A percentile compares a stretch with the other conserved stretches of the same genome.
phyloP scores from a whole-genome alignment of 441 rosid genomes.

The Mallotus japonicus region DNA sequence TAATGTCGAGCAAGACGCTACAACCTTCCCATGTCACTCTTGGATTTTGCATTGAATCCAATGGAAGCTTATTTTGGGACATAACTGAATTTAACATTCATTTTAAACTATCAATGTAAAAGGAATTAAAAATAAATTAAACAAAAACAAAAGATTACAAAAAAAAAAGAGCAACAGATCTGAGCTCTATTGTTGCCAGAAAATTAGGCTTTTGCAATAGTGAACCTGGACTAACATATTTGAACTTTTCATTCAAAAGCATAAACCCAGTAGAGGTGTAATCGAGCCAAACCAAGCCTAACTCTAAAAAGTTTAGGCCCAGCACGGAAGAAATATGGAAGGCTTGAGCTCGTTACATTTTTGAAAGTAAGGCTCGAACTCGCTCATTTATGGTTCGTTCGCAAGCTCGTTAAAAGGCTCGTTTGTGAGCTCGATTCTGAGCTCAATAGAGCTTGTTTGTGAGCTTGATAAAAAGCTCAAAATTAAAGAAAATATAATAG shows the following conservation, averaged over 20 bases:
- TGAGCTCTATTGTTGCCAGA: neutral
- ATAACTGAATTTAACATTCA: neutral
- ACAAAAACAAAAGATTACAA: neutral
- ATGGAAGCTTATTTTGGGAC: conserved; percentile 10
- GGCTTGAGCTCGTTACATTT: too few species aligned
- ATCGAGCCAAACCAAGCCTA: too few species aligned
- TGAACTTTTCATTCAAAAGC: neutral
- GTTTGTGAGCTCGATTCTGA: too few species aligned
- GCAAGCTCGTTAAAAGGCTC: too few species aligned
- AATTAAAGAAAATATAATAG: too few species aligned
- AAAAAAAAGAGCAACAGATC: neutral
- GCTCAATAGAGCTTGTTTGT: too few species aligned
- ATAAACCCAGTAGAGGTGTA: neutral
- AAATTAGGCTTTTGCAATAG: conserved; percentile 15
- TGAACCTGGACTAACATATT: neutral
- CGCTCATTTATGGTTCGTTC: too few species aligned
- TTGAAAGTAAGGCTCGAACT: too few species aligned
- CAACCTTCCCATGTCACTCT: conserved; percentile 85
- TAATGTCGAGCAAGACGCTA: conserved; percentile 88
- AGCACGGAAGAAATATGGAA: too few species aligned
- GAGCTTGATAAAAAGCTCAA: too few species aligned
- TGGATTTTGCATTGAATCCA: conserved; percentile 29
- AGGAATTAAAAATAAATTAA: neutral
- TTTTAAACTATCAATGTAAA: neutral
- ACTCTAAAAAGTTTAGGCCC: too few species aligned